Percentiles rank a stretch among this genome's conserved stretches.
These are phyloP conservation scores for Deuterostichococcus epilithicus DNA, from an alignment of 139 green algal genomes.

Conservation along the genomic window DNA sequence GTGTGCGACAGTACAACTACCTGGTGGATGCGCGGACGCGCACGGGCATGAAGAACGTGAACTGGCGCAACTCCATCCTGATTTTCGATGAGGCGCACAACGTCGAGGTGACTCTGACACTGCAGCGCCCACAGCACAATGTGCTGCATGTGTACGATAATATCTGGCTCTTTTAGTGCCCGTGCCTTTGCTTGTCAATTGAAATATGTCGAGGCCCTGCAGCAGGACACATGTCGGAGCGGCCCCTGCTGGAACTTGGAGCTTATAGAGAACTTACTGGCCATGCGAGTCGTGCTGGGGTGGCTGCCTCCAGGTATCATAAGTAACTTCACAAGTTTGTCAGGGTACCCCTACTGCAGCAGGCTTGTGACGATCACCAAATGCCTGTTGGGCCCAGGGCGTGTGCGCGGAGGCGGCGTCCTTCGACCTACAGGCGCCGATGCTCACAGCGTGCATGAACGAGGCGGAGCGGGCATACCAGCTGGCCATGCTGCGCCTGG, in stretches of 20 bases:
- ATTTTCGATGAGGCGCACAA: slow-evolving; percentile 99
- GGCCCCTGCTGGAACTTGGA: too few relatives aligned
- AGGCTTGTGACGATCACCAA: too few relatives aligned
- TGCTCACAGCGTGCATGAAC: slow-evolving; percentile 54
- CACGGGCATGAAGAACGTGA: slow-evolving; percentile 52
- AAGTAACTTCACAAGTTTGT: too few relatives aligned
- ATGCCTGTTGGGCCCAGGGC: slow-evolving; percentile 33
- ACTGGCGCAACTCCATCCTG: slow-evolving; percentile 71
- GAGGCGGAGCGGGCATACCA: slow-evolving; percentile 49
- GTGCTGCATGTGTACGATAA: too few relatives aligned
- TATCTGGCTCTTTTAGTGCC: slow-evolving; percentile 2
- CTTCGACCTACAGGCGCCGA: slow-evolving; percentile 72
- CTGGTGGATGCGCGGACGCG: slow-evolving; percentile 56
- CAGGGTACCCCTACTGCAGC: too few relatives aligned
- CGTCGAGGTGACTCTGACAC: slow-evolving; percentile 61
- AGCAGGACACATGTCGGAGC: too few relatives aligned
- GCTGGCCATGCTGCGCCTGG: slow-evolving; percentile 19
- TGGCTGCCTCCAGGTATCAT: too few relatives aligned
- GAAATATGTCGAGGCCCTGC: not conserved
- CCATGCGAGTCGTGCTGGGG: too few relatives aligned
- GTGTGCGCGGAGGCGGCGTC: slow-evolving; percentile 81
- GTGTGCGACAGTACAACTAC: slow-evolving; percentile 81
- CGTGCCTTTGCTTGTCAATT: not conserved
- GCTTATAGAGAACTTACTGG: too few relatives aligned
- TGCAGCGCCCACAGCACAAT: too few relatives aligned